These are phyloP conservation scores for Eucalyptus shirleyi DNA, from an alignment of 345 rosid species.

Conservation along the genomic window DNA sequence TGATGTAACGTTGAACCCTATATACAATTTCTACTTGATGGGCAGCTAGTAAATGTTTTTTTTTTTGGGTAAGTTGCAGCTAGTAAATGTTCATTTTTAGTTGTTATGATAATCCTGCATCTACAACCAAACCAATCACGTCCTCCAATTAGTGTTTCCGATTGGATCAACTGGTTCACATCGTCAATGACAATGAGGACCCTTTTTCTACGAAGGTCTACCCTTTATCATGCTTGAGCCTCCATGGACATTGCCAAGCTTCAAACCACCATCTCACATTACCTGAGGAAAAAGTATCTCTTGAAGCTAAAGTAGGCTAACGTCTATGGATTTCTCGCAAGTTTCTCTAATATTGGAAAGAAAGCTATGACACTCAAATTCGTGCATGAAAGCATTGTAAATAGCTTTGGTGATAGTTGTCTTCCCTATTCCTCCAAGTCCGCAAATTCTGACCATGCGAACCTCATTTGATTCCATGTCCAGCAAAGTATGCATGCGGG, in stretches of 20 bases:
- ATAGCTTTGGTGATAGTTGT: constrained; percentile 9
- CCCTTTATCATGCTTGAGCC: background rate
- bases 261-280: background rate
- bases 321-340: background rate
- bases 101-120: constrained; percentile 1
- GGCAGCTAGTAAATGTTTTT: background rate
- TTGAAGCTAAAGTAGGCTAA: background rate
- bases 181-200: constrained; percentile 8
- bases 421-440: background rate
- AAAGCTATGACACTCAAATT: constrained; percentile 15
- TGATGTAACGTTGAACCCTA: background rate
- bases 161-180: background rate
- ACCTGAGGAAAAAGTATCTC: background rate
- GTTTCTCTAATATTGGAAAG: constrained; percentile 18
- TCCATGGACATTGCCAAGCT: background rate
- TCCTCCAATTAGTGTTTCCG: background rate
- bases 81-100: background rate
- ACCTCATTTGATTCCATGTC: background rate
- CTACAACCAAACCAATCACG: background rate
- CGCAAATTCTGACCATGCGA: background rate
- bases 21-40: background rate
- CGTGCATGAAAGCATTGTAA: background rate
- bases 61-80: too few species aligned
- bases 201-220: background rate
- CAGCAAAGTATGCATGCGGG: background rate